phyloP scores from a whole-genome alignment of 176 grass and related monocot genomes.

The Aegilops umbellulata region DNA sequence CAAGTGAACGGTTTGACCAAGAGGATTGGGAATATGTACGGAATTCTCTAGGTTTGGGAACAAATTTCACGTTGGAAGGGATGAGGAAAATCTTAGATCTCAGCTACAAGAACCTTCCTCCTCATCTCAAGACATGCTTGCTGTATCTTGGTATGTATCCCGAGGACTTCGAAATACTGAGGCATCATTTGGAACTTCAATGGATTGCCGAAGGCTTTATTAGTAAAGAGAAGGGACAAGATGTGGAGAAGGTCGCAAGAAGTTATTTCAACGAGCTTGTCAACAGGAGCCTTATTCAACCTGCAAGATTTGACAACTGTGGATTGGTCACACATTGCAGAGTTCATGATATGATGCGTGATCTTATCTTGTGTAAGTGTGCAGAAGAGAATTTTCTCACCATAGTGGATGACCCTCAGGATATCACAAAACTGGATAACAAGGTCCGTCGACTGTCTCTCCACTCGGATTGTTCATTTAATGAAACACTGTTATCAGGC shows the following conservation, averaged over 20 bases:
- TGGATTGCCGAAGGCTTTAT: not conserved
- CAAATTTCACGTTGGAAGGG: not conserved
- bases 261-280: not conserved
- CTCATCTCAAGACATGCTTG: not conserved
- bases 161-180: not conserved
- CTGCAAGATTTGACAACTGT: not conserved
- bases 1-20: not conserved
- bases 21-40: not conserved
- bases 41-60: not conserved
- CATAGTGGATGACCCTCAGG: no score
- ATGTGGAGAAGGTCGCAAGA: not conserved
- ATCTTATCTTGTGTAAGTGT: no score
- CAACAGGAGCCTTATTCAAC: not conserved
- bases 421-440: no score
- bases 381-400: no score
- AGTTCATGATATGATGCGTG: not conserved
- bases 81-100: not conserved
- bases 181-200: not conserved
- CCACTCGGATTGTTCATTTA: no score
- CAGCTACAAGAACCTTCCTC: not conserved
- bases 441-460: no score
- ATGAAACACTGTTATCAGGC: no score
- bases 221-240: not conserved
- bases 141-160: not conserved
- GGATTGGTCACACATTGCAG: not conserved